Conservation (phyloP, 2,329 filamentous ascomycete species). For the Juglanconis juglandina region DNA sequence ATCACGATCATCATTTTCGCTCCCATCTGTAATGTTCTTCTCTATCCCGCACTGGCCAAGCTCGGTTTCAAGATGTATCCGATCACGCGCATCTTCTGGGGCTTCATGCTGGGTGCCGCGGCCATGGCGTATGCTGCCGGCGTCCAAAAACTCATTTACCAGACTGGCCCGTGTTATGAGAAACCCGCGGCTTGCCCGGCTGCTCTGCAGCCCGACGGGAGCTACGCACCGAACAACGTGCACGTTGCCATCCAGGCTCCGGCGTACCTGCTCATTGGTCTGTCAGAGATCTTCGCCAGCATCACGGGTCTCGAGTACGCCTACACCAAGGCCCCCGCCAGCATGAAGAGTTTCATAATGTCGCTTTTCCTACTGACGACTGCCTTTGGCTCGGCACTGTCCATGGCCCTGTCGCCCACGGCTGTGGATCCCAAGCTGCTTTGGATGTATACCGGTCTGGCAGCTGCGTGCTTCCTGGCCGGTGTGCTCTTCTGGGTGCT, state of each 20-base stretch:
- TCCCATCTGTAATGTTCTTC: constrained; percentile 54
- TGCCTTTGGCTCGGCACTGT: constrained; percentile 16
- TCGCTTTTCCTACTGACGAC: constrained; percentile 18
- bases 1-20: constrained; percentile 66
- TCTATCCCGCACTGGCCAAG: constrained; percentile 61
- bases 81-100: constrained; percentile 62
- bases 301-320: constrained; percentile 17
- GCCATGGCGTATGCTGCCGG: constrained; percentile 16
- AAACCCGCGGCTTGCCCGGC: constrained; percentile 11
- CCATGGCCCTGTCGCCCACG: constrained; percentile 15
- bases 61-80: constrained; percentile 59
- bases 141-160: constrained; percentile 18
- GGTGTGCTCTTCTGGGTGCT: constrained; percentile 14
- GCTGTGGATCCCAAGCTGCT: constrained; percentile 16
- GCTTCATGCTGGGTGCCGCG: constrained; percentile 43
- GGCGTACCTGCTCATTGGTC: constrained; percentile 16
- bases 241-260: constrained; percentile 18
- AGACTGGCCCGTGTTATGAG: constrained; percentile 16
- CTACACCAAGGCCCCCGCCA: constrained; percentile 18
- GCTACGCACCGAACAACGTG: constrained; percentile 13
- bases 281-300: constrained; percentile 18
- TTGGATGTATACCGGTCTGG: constrained; percentile 18
- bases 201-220: constrained; percentile 7
- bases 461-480: constrained; percentile 8
- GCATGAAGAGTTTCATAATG: constrained; percentile 20